Conservation (phyloP, 2,329 filamentous ascomycete species). For the Clathrospora elynae region DNA sequence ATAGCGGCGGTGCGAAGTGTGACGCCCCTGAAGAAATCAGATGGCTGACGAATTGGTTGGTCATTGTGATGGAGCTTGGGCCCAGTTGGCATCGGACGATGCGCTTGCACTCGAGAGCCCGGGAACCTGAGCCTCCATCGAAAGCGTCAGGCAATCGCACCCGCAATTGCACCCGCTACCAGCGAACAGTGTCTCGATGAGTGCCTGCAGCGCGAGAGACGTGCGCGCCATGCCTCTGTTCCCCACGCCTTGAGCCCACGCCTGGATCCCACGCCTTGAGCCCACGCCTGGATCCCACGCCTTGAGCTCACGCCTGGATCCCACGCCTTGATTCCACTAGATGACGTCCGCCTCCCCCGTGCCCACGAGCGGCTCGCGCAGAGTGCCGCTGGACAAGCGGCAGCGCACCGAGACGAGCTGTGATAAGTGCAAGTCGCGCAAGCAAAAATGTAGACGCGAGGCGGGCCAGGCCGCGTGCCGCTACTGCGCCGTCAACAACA, state of each 20-base stretch:
- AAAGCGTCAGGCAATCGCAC: constrained; percentile 6
- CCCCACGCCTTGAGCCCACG: constrained; percentile 11
- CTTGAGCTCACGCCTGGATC: constrained; percentile 13
- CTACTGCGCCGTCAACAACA: constrained; percentile 51
- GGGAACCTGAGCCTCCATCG: constrained; percentile 9
- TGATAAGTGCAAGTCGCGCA: constrained; percentile 55
- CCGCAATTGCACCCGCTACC: constrained; percentile 6
- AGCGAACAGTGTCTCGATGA: constrained; percentile 8
- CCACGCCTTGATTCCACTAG: too few relatives aligned
- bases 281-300: constrained; percentile 12
- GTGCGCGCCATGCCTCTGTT: constrained; percentile 16
- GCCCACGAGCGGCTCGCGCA: constrained; percentile 35
- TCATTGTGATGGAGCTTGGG: too few relatives aligned
- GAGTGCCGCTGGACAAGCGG: constrained; percentile 52
- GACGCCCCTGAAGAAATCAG: too few relatives aligned
- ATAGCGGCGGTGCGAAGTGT: too few relatives aligned
- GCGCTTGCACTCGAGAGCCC: too few relatives aligned
- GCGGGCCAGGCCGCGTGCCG: constrained; percentile 48
- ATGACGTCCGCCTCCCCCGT: constrained; percentile 15
- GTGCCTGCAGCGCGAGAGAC: constrained; percentile 5
- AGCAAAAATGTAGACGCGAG: constrained; percentile 53
- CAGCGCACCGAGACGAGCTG: constrained; percentile 54
- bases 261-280: constrained; percentile 12
- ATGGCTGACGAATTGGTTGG: too few relatives aligned
- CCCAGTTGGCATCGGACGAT: too few relatives aligned